phyloP scores from a whole-genome alignment of 176 grass and related monocot genomes.

The Cenchrus americanus region DNA sequence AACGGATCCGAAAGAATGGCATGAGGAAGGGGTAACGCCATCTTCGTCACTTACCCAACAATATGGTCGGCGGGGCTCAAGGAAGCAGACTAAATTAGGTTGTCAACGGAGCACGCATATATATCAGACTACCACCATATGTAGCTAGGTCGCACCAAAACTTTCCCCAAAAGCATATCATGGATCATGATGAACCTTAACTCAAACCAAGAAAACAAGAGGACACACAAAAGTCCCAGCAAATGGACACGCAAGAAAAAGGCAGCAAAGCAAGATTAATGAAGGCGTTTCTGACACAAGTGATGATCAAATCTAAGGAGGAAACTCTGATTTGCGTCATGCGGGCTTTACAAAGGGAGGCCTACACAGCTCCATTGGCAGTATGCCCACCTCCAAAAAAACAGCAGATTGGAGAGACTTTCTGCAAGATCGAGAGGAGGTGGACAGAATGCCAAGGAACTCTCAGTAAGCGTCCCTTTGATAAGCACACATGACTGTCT shows the following conservation, averaged over 20 bases:
- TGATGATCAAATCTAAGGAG: slow-evolving; percentile 28
- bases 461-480: slow-evolving; percentile 67
- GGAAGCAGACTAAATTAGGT: slow-evolving; percentile 1
- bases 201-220: slow-evolving; percentile 25
- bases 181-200: slow-evolving; percentile 35
- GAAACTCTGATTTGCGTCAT: slow-evolving; percentile 42
- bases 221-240: slow-evolving; percentile 11
- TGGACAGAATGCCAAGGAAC: slow-evolving; percentile 89
- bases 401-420: slow-evolving; percentile 2
- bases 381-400: slow-evolving; percentile 77
- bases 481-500: slow-evolving; percentile 55
- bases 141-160: neutral
- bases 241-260: neutral
- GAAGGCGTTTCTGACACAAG: slow-evolving; percentile 39
- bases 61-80: neutral
- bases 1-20: slow-evolving; percentile 22
- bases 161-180: slow-evolving; percentile 25
- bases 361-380: slow-evolving; percentile 89
- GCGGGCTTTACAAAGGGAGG: slow-evolving; percentile 76
- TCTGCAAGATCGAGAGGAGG: slow-evolving; percentile 47
- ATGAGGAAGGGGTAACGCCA: neutral
- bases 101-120: neutral
- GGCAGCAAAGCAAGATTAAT: neutral
- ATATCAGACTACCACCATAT: neutral
- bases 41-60: neutral